Conservation (phyloP, 345 rosid genomes). For the Citrus reticulata region DNA sequence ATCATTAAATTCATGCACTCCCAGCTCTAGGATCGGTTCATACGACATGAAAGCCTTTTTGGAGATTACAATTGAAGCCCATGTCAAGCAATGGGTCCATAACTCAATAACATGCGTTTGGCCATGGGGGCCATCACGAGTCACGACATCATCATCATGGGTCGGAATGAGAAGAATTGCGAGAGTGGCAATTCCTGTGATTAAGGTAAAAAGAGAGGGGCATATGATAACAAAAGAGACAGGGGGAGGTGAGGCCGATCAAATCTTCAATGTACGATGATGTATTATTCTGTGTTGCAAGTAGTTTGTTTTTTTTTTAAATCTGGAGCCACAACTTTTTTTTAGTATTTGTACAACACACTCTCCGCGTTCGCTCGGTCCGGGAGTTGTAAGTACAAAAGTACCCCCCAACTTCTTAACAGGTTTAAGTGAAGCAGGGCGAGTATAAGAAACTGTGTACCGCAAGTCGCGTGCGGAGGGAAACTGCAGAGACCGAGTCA, state of each 20-base stretch:
- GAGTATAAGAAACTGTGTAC: not conserved
- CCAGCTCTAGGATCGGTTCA: not conserved
- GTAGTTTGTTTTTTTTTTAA: conserved; percentile 4
- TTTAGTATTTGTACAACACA: not conserved
- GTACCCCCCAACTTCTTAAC: not conserved
- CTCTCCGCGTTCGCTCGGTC: not conserved
- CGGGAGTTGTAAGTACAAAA: not conserved
- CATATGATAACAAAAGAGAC: not conserved
- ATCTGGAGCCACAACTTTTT: not conserved
- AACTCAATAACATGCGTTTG: not conserved
- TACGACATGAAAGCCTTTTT: too few species aligned
- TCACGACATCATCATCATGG: not conserved
- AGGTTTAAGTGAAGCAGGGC: not conserved
- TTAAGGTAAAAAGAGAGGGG: conserved; percentile 1
- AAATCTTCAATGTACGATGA: conserved; percentile 42
- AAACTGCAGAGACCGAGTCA: not conserved
- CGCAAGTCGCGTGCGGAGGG: not conserved
- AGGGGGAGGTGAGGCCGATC: conserved; percentile 11
- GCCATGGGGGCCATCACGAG: not conserved
- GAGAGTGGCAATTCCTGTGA: conserved; percentile 1
- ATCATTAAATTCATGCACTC: not conserved
- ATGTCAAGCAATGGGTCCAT: not conserved
- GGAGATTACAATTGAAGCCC: not conserved
- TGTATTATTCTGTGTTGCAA: conserved; percentile 28
- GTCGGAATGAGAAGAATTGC: not conserved